Evolutionary conservation across 352 stramenopile species (phyloP).

Genomic region (Phytophthora multivora): DNA sequence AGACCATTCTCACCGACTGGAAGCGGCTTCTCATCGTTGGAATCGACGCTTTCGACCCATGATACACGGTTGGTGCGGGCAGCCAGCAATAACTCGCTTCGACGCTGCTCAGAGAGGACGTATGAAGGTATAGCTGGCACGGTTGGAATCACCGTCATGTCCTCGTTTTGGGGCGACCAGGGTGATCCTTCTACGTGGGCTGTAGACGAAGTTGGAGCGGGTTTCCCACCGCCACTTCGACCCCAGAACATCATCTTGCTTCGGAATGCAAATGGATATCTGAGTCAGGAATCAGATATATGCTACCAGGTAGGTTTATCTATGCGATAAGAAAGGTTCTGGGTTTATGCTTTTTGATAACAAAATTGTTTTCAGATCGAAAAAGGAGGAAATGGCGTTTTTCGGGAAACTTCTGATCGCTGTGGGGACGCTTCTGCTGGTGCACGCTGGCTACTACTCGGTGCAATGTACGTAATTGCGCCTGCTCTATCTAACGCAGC

Average conservation of each 20-base stretch:
- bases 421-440: conserved; percentile 63
- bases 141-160: conserved; percentile 6
- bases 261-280: neutral
- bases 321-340: neutral
- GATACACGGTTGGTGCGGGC: conserved; percentile 69
- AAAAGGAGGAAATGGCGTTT: conserved; percentile 41
- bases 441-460: conserved; percentile 85
- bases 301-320: neutral
- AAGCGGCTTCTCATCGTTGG: conserved; percentile 7
- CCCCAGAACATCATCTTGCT: conserved; percentile 50
- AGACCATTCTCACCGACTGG: neutral
- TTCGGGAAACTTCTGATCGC: conserved; percentile 77
- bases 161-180: conserved; percentile 4
- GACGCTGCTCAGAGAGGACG: conserved; percentile 70
- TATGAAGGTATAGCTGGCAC: conserved; percentile 40
- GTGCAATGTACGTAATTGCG: conserved; percentile 63
- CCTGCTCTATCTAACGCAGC: neutral
- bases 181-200: neutral
- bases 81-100: conserved; percentile 73
- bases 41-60: conserved; percentile 69
- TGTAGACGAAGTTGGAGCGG: conserved; percentile 7
- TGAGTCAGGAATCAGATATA: neutral
- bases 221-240: conserved; percentile 21
- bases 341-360: neutral
- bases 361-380: neutral